Conservation (phyloP, 2,329 filamentous ascomycete genomes). For the Whalleya microplaca region DNA sequence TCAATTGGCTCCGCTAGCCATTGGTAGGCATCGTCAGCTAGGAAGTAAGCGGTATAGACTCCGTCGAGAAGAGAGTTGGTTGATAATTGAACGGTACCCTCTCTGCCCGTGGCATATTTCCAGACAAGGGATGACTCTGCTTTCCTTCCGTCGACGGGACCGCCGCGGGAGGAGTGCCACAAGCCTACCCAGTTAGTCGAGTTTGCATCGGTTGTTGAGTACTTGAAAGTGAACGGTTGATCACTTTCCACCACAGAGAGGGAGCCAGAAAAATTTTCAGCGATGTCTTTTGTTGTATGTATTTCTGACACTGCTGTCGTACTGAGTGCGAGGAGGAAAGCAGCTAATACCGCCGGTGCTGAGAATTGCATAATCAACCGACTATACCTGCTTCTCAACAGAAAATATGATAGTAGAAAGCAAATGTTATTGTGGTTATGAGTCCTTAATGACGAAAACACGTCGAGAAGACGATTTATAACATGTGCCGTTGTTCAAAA, state of each 20-base stretch:
- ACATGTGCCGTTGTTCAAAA: no score
- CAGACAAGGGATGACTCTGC: slow-evolving; percentile 38
- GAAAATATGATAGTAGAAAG: no score
- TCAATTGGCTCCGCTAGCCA: slow-evolving; percentile 41
- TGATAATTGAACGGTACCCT: slow-evolving; percentile 36
- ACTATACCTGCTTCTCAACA: no score
- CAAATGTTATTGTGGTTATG: no score
- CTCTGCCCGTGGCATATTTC: slow-evolving; percentile 36
- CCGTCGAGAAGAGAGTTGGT: slow-evolving; percentile 33
- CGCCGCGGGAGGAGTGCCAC: slow-evolving; percentile 39
- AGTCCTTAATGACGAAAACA: no score
- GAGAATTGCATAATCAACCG: no score
- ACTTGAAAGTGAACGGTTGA: slow-evolving; percentile 37
- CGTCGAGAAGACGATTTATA: no score
- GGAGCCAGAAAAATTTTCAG: no score
- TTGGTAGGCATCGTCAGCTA: slow-evolving; percentile 41
- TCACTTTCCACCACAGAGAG: background rate
- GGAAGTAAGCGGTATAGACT: slow-evolving; percentile 42
- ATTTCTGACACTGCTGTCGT: no score
- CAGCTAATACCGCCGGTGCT: no score
- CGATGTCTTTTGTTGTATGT: no score
- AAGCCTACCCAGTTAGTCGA: slow-evolving; percentile 45
- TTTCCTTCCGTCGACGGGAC: slow-evolving; percentile 38
- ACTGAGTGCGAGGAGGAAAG: no score
- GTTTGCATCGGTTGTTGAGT: slow-evolving; percentile 35